A percentile compares a stretch with the other conserved stretches of the same genome.
These are phyloP conservation scores for Pelargonium fulgidum DNA, from an alignment of 441 rosid species.

Conservation along the genomic window DNA sequence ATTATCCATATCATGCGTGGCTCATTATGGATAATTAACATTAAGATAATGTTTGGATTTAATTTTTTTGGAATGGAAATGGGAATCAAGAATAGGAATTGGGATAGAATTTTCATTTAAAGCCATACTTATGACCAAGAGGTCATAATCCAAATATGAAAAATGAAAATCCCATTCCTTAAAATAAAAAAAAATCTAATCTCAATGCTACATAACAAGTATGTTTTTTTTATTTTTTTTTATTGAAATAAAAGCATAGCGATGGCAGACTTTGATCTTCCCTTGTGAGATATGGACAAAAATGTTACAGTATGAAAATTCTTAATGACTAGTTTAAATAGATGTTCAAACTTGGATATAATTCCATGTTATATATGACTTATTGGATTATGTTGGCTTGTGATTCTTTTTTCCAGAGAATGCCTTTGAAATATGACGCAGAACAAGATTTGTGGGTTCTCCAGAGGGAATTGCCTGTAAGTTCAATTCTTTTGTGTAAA, in stretches of 20 bases:
- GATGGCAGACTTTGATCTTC: too few species aligned
- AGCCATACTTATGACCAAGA: too few species aligned
- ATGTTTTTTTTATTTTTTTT: too few species aligned
- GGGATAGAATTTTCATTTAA: too few species aligned
- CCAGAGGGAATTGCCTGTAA: conserved; percentile 61
- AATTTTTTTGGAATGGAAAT: too few species aligned
- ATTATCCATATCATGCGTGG: not conserved
- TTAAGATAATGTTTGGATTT: not conserved
- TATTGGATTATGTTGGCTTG: conserved; percentile 8
- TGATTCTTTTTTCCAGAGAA: conserved; percentile 39
- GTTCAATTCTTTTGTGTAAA: conserved; percentile 17
- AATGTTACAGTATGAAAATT: not conserved
- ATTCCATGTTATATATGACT: not conserved
- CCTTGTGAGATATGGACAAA: too few species aligned
- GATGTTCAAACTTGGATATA: not conserved
- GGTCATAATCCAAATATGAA: too few species aligned
- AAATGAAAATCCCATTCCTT: too few species aligned
- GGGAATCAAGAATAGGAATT: too few species aligned
- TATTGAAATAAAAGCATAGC: too few species aligned
- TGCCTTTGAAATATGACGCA: conserved; percentile 57
- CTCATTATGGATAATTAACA: not conserved
- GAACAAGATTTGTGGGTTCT: conserved; percentile 57
- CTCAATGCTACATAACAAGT: too few species aligned
- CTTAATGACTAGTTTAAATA: not conserved
- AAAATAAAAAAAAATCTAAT: too few species aligned